Percentiles rank a stretch among this genome's conserved stretches.
Evolutionary conservation across 1,284 basidiomycete species (phyloP).

Genomic region (Ustilago bromivora): DNA sequence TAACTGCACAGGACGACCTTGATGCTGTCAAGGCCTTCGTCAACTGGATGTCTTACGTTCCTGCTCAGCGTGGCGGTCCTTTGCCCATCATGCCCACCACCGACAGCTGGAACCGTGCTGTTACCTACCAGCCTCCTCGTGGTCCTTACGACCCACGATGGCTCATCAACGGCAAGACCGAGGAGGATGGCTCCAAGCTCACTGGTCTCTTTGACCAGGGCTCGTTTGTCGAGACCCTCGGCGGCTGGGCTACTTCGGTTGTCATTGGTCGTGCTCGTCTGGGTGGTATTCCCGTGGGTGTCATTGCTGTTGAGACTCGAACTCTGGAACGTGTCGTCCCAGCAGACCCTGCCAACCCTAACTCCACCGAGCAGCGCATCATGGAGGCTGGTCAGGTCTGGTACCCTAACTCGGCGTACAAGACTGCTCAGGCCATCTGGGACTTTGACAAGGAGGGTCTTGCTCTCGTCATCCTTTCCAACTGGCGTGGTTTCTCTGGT

Average conservation of each 20-base stretch:
- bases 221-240: conserved; percentile 93
- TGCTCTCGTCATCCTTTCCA: conserved; percentile 97
- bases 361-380: conserved; percentile 96
- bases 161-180: conserved; percentile 93
- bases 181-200: conserved; percentile 76
- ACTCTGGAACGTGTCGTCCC: conserved; percentile 97
- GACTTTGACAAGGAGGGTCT: conserved; percentile 98
- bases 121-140: conserved; percentile 90
- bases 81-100: conserved; percentile 53
- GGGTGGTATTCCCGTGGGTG: conserved; percentile 96
- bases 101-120: conserved; percentile 87
- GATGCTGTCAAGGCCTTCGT: conserved; percentile 71
- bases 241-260: conserved; percentile 69
- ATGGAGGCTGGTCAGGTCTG: conserved; percentile 99
- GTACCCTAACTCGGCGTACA: conserved; percentile 99
- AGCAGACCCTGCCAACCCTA: conserved; percentile 98
- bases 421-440: conserved; percentile 98
- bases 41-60: conserved; percentile 94
- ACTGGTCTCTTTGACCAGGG: conserved; percentile 94
- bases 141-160: conserved; percentile 96
- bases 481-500: conserved; percentile 99
- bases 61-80: conserved; percentile 48
- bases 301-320: conserved; percentile 97
- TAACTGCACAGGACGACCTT: conserved; percentile 92
- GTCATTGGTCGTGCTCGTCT: conserved; percentile 91